These are phyloP conservation scores for Pyracantha coccinea DNA, from an alignment of 331 rosid species.

Conservation along the genomic window DNA sequence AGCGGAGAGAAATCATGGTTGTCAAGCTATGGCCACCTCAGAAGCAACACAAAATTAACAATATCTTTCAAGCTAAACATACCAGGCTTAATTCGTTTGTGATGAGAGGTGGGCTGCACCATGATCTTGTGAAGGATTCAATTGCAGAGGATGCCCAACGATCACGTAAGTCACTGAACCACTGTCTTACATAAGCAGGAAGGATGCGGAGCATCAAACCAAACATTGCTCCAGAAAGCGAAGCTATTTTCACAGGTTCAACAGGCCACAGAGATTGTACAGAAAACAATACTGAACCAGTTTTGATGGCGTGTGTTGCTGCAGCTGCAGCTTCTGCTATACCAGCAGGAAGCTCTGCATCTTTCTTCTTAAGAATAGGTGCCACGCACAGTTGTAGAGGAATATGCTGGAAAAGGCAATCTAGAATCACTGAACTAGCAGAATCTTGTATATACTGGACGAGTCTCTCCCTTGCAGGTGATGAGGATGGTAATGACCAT, in stretches of 20 bases:
- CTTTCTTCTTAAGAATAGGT: conserved; percentile 69
- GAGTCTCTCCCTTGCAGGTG: conserved; percentile 71
- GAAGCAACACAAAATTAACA: neutral
- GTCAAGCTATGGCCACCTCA: neutral
- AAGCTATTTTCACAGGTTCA: conserved; percentile 58
- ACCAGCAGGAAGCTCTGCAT: conserved; percentile 44
- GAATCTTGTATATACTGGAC: conserved; percentile 81
- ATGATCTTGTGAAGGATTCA: conserved; percentile 79
- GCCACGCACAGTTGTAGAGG: conserved; percentile 47
- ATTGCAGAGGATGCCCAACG: conserved; percentile 56
- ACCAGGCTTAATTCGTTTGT: conserved; percentile 84
- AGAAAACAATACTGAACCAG: conserved; percentile 54
- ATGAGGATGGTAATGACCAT: conserved; percentile 69
- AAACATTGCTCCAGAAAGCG: conserved; percentile 72
- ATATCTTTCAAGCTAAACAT: conserved; percentile 2
- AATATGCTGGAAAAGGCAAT: conserved; percentile 90
- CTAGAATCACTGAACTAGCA: conserved; percentile 59
- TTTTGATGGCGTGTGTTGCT: conserved; percentile 58
- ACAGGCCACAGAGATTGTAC: conserved; percentile 80
- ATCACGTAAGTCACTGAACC: conserved; percentile 81
- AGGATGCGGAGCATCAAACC: conserved; percentile 88
- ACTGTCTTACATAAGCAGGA: conserved; percentile 93
- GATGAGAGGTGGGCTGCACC: conserved; percentile 91
- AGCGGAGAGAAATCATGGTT: neutral
- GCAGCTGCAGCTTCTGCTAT: conserved; percentile 60